These are phyloP conservation scores for Aspergillus incahuasiensis DNA, from an alignment of 495 filamentous ascomycete species.

Conservation along the genomic window DNA sequence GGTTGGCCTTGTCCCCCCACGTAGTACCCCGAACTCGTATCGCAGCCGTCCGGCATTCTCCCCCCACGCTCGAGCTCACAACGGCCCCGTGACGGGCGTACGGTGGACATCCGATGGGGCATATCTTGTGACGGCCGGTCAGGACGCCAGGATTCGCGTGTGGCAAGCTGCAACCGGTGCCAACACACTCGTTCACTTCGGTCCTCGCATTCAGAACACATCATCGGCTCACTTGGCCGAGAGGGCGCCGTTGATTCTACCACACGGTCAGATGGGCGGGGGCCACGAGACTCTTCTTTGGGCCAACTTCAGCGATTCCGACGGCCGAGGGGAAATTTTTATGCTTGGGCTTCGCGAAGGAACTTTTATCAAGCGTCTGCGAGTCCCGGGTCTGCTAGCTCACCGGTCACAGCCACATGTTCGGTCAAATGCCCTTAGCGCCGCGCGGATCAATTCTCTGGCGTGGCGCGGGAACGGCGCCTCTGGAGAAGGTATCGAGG, in stretches of 20 bases:
- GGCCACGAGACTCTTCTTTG: constrained; percentile 65
- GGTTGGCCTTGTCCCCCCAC: constrained; percentile 48
- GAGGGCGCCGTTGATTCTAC: constrained; percentile 57
- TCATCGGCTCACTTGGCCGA: constrained; percentile 52
- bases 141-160: constrained; percentile 75
- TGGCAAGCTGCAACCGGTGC: constrained; percentile 76
- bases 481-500: constrained; percentile 41
- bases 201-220: constrained; percentile 67
- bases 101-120: constrained; percentile 75
- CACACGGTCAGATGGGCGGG: constrained; percentile 43
- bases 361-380: constrained; percentile 62
- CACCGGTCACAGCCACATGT: constrained; percentile 29
- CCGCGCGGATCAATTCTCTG: constrained; percentile 61
- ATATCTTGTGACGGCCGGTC: constrained; percentile 71
- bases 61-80: constrained; percentile 58
- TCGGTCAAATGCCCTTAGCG: constrained; percentile 33
- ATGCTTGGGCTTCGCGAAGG: constrained; percentile 73
- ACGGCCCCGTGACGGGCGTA: constrained; percentile 74
- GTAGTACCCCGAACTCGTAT: constrained; percentile 22
- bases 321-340: constrained; percentile 59
- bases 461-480: constrained; percentile 61
- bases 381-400: constrained; percentile 52
- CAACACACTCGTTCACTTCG: constrained; percentile 80
- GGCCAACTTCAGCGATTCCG: constrained; percentile 62
- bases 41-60: constrained; percentile 43